Evolutionary conservation across 2,329 filamentous ascomycete species (phyloP), one percentile per base, ranked within the genome.

Genomic region (Emergomyces africanus): DNA sequence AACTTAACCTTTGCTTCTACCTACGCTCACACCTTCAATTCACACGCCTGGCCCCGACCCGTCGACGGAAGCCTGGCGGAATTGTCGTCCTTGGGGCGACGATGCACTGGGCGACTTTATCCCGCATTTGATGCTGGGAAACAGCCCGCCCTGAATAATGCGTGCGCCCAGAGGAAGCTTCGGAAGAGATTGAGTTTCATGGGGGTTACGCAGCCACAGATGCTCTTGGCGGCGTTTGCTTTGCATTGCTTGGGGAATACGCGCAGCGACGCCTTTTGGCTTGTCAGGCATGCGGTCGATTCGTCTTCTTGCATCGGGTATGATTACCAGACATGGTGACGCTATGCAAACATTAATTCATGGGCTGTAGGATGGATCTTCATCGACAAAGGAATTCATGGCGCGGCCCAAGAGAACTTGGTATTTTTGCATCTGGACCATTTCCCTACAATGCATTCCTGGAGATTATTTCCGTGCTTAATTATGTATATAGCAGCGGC

Each of bases 51-150:
- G 63, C n/a, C 15, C 59, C 70, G 5, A 67, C 69, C 44, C 54
- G 61, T 28, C 49, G 41, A 66, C 42, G 68, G 69, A 30, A 65
- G 66, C 59, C 68, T 71, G 68, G 68, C n/a, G 69, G 69, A 8
- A 60, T 71, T 28, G 68, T 71, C 44, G 60, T 70, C 33, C 70
- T 70, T 59, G 65, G 67, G 65, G 63, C 69, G 1, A 70, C 70
- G 70, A 58, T 62, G 14, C 70, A 68, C 1, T 69, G 67, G 69
- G 66, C 67, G n/a, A 23, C 68, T 1, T 1, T 70, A 71, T 55
- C 67, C 68, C 1, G 59, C 61, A 8, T 51, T 71, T n/a, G 69
- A 70, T 33, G 33, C 64, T 2, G 54, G 63, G 33, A 62, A 62
- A 18, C 69, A 68, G 9, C 63, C 68, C 0, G 69, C 67, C 10